Evolutionary conservation across 192 early-diverging fungal species (phyloP).

Genomic region (Coemansia sp.): DNA sequence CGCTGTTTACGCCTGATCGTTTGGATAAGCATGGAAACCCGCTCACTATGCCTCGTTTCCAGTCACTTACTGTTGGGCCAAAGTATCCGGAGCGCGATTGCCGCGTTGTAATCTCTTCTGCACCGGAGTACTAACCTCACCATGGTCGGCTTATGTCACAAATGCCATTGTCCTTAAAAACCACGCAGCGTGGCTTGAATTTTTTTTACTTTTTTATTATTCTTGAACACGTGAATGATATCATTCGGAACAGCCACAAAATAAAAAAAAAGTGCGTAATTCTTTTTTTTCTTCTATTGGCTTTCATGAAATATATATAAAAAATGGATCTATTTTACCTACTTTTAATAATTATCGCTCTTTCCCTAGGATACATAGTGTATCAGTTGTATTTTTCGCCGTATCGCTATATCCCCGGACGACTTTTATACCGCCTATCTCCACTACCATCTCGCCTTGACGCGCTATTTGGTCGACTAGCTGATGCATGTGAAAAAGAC

Average conservation of each 20-base stretch:
- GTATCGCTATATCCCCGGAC: not conserved
- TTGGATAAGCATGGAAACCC: conserved; percentile 21
- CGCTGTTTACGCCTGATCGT: conserved; percentile 16
- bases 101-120: conserved; percentile 13
- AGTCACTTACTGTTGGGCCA: conserved; percentile 22
- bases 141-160: not conserved
- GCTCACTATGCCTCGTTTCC: conserved; percentile 24
- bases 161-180: not conserved
- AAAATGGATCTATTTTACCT: not conserved
- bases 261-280: not conserved
- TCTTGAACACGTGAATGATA: no score
- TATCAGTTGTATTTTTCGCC: conserved; percentile 7
- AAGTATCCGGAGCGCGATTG: conserved; percentile 38
- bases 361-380: not conserved
- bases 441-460: conserved; percentile 3
- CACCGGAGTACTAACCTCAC: conserved; percentile 5
- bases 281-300: not conserved
- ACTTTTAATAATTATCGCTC: not conserved
- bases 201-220: no score
- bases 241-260: no score
- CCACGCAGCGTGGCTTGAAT: no score
- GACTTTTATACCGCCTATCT: not conserved
- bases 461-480: conserved; percentile 15
- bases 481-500: conserved; percentile 19
- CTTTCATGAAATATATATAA: no score